phyloP scores from a whole-genome alignment of 306 rosid genomes.

The Cicer arietinum region DNA sequence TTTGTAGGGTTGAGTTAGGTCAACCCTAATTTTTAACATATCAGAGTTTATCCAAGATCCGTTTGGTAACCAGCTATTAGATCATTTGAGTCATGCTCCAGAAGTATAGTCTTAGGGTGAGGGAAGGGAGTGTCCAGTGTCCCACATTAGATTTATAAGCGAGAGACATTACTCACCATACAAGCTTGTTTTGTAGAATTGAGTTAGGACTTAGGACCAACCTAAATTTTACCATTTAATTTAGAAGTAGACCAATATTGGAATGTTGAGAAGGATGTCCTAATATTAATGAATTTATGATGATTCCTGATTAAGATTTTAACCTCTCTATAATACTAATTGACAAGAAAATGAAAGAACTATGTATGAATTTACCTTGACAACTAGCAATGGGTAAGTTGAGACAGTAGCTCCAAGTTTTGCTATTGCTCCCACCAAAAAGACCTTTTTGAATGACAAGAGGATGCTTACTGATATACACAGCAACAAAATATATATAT shows the following conservation, averaged over 20 bases:
- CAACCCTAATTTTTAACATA: too few relatives aligned
- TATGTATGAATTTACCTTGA: conserved; percentile 62
- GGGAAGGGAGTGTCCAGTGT: too few relatives aligned
- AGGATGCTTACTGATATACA: conserved; percentile 35
- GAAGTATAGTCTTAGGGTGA: too few relatives aligned
- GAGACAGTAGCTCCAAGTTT: conserved; percentile 86
- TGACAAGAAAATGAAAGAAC: conserved; percentile 30
- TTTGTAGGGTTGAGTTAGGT: too few relatives aligned
- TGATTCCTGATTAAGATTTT: neutral
- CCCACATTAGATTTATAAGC: too few relatives aligned
- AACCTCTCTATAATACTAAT: neutral
- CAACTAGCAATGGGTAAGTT: conserved; percentile 81
- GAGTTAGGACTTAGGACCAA: too few relatives aligned
- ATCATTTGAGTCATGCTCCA: too few relatives aligned
- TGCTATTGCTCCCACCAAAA: conserved; percentile 79
- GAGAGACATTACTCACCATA: too few relatives aligned
- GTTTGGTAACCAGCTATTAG: too few relatives aligned
- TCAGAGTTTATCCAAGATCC: too few relatives aligned
- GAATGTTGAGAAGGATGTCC: neutral
- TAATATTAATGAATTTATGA: too few relatives aligned
- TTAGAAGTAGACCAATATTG: neutral
- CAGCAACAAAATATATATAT: neutral
- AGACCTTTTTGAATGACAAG: conserved; percentile 58
- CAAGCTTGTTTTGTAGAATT: too few relatives aligned
- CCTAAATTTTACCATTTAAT: neutral